Percentiles rank a stretch among this genome's conserved stretches.
These are phyloP conservation scores for Neurospora crassa DNA, from an alignment of 2,329 filamentous ascomycete species.

Conservation along the genomic window DNA sequence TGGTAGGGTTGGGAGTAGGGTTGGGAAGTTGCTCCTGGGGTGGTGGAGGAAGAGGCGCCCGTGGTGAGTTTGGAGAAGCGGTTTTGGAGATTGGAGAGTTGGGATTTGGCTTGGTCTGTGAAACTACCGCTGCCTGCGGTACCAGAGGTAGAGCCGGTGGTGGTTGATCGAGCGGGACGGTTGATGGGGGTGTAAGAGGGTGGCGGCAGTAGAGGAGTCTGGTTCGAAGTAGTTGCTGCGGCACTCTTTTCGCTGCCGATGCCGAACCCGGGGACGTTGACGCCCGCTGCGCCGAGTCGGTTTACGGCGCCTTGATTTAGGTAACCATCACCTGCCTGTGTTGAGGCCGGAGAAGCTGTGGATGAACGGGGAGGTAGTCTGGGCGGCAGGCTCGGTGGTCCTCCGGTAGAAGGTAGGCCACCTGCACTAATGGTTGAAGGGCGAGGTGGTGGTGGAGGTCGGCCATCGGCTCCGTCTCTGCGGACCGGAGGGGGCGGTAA, in stretches of 20 bases:
- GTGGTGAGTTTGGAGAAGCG: not conserved
- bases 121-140: constrained; percentile 22
- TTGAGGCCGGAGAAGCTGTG: constrained; percentile 34
- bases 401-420: constrained; percentile 8
- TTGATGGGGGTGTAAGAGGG: constrained; percentile 8
- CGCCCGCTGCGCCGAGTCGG: constrained; percentile 61
- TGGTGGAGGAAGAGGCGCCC: not conserved
- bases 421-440: constrained; percentile 1
- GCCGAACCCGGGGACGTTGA: constrained; percentile 69
- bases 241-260: constrained; percentile 41
- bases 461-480: constrained; percentile 29
- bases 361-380: constrained; percentile 61
- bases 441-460: constrained; percentile 15
- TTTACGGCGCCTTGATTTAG: constrained; percentile 49
- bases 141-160: not conserved
- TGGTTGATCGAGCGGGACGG: constrained; percentile 36
- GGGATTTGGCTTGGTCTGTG: constrained; percentile 20
- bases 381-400: constrained; percentile 52
- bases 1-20: not conserved
- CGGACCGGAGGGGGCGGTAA: constrained; percentile 63
- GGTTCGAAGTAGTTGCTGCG: constrained; percentile 13
- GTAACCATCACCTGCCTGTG: constrained; percentile 25
- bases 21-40: not conserved
- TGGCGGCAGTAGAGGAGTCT: constrained; percentile 8
- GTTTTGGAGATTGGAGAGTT: not conserved